phyloP scores from a whole-genome alignment of 2,329 filamentous ascomycete species.

The Fusarium subtropicale region DNA sequence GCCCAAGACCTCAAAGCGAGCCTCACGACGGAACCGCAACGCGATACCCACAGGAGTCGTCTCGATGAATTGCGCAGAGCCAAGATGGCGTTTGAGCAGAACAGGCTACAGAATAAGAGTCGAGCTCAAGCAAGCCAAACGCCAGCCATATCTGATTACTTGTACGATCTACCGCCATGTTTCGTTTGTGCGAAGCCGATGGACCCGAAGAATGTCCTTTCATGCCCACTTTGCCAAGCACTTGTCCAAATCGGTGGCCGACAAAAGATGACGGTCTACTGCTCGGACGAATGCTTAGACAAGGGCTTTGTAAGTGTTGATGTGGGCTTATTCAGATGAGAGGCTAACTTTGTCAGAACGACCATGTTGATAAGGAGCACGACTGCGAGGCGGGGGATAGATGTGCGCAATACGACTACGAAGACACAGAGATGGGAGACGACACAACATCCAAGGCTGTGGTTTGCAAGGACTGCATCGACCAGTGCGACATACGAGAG shows the following conservation, averaged over 20 bases:
- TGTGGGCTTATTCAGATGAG: background rate
- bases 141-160: slow-evolving; percentile 47
- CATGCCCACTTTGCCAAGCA: slow-evolving; percentile 61
- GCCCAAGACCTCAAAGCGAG: slow-evolving; percentile 49
- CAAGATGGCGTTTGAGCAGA: slow-evolving; percentile 62
- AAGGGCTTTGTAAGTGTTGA: slow-evolving; percentile 55
- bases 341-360: slow-evolving; percentile 51
- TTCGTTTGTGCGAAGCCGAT: slow-evolving; percentile 53
- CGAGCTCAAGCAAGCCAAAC: slow-evolving; percentile 49
- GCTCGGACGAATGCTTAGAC: slow-evolving; percentile 57
- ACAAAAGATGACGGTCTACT: slow-evolving; percentile 57
- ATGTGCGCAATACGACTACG: slow-evolving; percentile 56
- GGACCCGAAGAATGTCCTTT: slow-evolving; percentile 53
- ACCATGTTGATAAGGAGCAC: slow-evolving; percentile 55
- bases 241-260: slow-evolving; percentile 53
- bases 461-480: slow-evolving; percentile 58
- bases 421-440: slow-evolving; percentile 55
- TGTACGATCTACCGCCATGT: slow-evolving; percentile 56
- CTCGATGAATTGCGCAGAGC: slow-evolving; percentile 62
- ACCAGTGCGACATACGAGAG: slow-evolving; percentile 33
- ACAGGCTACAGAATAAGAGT: slow-evolving; percentile 54
- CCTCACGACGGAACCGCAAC: slow-evolving; percentile 50
- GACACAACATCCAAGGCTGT: slow-evolving; percentile 48
- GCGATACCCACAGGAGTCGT: slow-evolving; percentile 54
- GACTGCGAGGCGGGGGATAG: slow-evolving; percentile 56